Percentiles rank a stretch among this genome's conserved stretches.
phyloP scores from a whole-genome alignment of 2,329 filamentous ascomycete genomes.

The Didymellaceae sp. region DNA sequence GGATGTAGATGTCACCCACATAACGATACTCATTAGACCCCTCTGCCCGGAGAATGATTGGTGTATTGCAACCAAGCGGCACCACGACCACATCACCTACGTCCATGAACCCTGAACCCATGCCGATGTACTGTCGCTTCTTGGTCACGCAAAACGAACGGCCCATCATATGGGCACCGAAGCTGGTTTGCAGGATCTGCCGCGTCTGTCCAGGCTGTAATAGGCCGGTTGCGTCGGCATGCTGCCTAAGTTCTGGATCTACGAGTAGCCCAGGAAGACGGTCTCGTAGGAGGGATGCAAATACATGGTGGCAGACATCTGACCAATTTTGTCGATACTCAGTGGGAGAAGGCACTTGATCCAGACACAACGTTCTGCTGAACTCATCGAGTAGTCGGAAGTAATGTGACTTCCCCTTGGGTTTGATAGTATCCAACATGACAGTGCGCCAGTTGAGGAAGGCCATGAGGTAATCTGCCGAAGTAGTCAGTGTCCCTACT shows the following conservation, averaged over 20 bases:
- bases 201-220: not conserved
- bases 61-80: conserved; percentile 47
- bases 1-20: conserved; percentile 47
- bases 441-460: conserved; percentile 1
- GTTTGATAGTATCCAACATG: not conserved
- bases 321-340: not conserved
- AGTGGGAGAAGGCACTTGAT: not conserved
- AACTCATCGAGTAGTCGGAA: not conserved
- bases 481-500: not conserved
- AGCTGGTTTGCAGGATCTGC: not conserved
- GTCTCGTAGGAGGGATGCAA: not conserved
- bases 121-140: conserved; percentile 8
- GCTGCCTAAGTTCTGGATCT: not conserved
- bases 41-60: conserved; percentile 39
- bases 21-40: conserved; percentile 36
- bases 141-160: not conserved
- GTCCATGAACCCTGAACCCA: conserved; percentile 44
- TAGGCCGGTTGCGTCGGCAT: not conserved
- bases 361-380: not conserved
- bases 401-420: not conserved
- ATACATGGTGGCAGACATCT: not conserved
- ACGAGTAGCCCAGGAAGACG: not conserved
- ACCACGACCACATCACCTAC: conserved; percentile 43
- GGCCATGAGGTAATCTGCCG: not conserved
- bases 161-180: not conserved